Conservation (phyloP, 352 stramenopile genomes). For the Pythium diclinum region DNA sequence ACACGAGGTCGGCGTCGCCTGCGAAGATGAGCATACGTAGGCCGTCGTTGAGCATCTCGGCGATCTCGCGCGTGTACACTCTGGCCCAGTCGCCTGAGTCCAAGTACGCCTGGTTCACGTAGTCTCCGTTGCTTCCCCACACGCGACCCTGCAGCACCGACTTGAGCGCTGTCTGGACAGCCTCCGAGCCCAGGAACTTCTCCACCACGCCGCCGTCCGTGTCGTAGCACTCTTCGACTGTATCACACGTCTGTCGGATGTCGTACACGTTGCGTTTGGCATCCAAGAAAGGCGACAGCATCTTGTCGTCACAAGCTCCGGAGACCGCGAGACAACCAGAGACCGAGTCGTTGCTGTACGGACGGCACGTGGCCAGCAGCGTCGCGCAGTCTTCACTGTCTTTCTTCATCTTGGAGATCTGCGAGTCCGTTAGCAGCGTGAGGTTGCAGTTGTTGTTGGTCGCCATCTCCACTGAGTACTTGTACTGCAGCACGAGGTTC, state of each 20-base stretch:
- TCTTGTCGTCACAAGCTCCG: constrained; percentile 23
- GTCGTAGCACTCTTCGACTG: constrained; percentile 22
- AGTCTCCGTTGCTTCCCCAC: background rate
- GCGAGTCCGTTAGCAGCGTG: constrained; percentile 18
- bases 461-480: constrained; percentile 29
- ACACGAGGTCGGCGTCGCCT: constrained; percentile 84
- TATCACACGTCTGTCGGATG: constrained; percentile 25
- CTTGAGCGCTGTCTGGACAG: background rate
- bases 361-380: constrained; percentile 25
- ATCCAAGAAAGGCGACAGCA: constrained; percentile 21
- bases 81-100: constrained; percentile 83
- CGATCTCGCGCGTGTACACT: constrained; percentile 66
- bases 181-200: constrained; percentile 8
- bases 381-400: constrained; percentile 25
- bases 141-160: constrained; percentile 29
- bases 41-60: constrained; percentile 56
- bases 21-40: constrained; percentile 16
- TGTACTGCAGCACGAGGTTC: constrained; percentile 31
- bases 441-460: constrained; percentile 32
- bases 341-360: background rate
- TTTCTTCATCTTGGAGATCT: constrained; percentile 19
- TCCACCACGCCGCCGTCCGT: constrained; percentile 15
- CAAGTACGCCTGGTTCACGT: constrained; percentile 6
- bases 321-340: constrained; percentile 17
- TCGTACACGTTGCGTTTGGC: constrained; percentile 30